phyloP scores from a whole-genome alignment of 1,284 basidiomycete genomes.

The Moniliophthora roreri region DNA sequence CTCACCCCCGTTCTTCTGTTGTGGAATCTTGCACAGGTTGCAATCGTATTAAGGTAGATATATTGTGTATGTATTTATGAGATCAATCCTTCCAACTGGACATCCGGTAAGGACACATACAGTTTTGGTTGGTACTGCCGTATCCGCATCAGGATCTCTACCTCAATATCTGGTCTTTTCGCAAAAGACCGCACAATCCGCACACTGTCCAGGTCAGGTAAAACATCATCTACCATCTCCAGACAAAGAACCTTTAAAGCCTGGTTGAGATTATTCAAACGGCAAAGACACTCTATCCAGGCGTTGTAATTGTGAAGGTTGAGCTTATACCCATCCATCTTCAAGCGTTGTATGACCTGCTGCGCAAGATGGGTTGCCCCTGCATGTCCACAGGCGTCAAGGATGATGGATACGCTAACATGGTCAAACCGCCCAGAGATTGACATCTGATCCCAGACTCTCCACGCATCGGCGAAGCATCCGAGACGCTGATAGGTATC shows the following conservation, averaged over 20 bases:
- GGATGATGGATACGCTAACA: constrained; percentile 75
- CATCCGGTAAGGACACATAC: constrained; percentile 39
- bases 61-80: too few relatives aligned
- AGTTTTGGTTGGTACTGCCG: constrained; percentile 53
- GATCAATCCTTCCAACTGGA: too few relatives aligned
- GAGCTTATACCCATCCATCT: constrained; percentile 47
- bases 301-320: constrained; percentile 74
- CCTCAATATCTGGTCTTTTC: constrained; percentile 37
- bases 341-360: constrained; percentile 53
- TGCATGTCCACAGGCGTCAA: constrained; percentile 80
- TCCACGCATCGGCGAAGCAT: constrained; percentile 67
- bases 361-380: constrained; percentile 49
- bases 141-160: constrained; percentile 48
- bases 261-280: constrained; percentile 65
- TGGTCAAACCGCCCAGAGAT: constrained; percentile 58
- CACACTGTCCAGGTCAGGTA: constrained; percentile 48
- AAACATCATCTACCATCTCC: constrained; percentile 57
- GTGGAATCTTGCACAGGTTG: too few relatives aligned
- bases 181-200: constrained; percentile 57
- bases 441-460: constrained; percentile 82
- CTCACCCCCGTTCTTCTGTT: too few relatives aligned
- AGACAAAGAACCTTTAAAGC: constrained; percentile 66
- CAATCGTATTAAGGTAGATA: too few relatives aligned
- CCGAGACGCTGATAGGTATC: constrained; percentile 83
- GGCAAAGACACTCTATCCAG: constrained; percentile 87